These are phyloP conservation scores for Exophiala sp. DNA, from an alignment of 2,329 filamentous ascomycete species.

Conservation along the genomic window DNA sequence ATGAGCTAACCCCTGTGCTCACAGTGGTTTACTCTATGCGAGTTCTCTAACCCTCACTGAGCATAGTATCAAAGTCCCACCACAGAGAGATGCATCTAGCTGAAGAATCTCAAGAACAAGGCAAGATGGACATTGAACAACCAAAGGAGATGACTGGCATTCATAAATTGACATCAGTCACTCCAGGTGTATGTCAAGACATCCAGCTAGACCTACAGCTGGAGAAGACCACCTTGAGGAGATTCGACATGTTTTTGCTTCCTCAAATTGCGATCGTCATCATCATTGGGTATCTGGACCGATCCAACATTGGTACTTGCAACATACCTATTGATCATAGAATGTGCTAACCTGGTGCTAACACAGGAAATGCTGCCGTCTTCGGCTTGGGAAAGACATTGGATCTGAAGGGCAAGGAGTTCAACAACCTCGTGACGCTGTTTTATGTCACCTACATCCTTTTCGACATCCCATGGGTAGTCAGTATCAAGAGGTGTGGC, in stretches of 20 bases:
- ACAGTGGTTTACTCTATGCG: no score
- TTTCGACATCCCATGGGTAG: slow-evolving; percentile 35
- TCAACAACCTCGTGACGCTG: slow-evolving; percentile 37
- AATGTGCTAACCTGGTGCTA: no score
- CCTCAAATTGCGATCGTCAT: slow-evolving; percentile 13
- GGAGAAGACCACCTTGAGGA: slow-evolving; percentile 12
- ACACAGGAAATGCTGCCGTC: not conserved
- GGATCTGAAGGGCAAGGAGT: slow-evolving; percentile 32
- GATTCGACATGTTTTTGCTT: slow-evolving; percentile 19
- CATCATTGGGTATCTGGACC: slow-evolving; percentile 6
- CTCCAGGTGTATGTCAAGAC: no score
- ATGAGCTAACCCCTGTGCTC: no score
- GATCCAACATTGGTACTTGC: slow-evolving; percentile 6
- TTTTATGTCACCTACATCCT: slow-evolving; percentile 42
- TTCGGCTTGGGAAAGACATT: not conserved
- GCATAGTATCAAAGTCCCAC: no score
- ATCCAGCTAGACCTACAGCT: no score
- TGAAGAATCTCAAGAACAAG: no score
- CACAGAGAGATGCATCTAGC: no score
- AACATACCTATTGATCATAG: not conserved
- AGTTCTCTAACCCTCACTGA: no score
- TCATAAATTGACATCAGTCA: no score
- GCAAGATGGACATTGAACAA: no score
- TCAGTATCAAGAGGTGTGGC: slow-evolving; percentile 5
- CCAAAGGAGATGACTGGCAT: no score